Evolutionary conservation across 2,329 filamentous ascomycete genomes (phyloP).

Genomic region (Dendrostoma leiphaemia): DNA sequence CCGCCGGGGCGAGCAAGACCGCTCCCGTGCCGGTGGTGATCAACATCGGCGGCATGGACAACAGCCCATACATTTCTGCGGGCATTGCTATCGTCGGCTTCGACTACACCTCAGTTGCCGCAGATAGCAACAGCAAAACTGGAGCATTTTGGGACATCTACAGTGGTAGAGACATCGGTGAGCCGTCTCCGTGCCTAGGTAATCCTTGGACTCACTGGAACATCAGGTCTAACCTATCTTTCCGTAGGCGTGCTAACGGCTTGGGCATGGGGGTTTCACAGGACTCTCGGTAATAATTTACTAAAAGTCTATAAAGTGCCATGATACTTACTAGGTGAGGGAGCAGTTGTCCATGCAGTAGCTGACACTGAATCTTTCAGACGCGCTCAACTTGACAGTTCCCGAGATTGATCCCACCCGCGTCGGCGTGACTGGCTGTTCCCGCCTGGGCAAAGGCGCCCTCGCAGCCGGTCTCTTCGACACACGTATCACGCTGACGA

Average conservation of each 20-base stretch:
- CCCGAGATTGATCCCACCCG: conserved; percentile 41
- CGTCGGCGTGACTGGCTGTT: conserved; percentile 52
- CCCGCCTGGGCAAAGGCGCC: conserved; percentile 52
- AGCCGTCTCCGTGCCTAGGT: conserved; percentile 15
- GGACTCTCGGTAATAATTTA: too few relatives aligned
- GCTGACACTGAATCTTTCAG: too few relatives aligned
- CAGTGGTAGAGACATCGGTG: conserved; percentile 46
- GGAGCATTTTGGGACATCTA: conserved; percentile 50
- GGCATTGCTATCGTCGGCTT: conserved; percentile 49
- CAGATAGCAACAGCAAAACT: conserved; percentile 47
- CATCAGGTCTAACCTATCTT: not conserved
- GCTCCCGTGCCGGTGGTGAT: conserved; percentile 45
- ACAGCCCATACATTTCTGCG: conserved; percentile 42
- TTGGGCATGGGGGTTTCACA: conserved; percentile 55
- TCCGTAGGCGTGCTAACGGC: conserved; percentile 44
- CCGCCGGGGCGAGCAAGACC: conserved; percentile 30
- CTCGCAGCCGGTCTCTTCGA: conserved; percentile 52
- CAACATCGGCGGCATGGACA: conserved; percentile 48
- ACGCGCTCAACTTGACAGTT: conserved; percentile 47
- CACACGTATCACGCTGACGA: conserved; percentile 50
- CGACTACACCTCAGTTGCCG: conserved; percentile 45
- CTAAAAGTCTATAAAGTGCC: too few relatives aligned
- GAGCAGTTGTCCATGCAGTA: too few relatives aligned
- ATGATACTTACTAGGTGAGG: too few relatives aligned
- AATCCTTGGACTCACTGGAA: not conserved